Base-by-base conservation (phyloP, 202 grass and related monocot genomes). In the Carex arenaria region DNA sequence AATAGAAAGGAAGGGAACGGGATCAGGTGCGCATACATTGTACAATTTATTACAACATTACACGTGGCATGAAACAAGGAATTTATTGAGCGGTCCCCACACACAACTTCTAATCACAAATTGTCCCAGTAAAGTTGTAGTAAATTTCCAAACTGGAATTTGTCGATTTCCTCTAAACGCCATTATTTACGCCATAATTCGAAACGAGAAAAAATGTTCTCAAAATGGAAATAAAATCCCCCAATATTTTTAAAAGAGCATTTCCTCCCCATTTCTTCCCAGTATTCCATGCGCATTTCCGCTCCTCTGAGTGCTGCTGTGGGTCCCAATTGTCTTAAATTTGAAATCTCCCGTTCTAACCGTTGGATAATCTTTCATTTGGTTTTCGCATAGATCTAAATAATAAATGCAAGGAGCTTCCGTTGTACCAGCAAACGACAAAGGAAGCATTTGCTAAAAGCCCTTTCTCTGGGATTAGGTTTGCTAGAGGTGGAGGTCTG, bases 171-270 rank as follows among this genome's bases (percentile, higher is more conserved):
- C 14, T 36, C 31, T 36, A 38, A 59, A 38, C 73, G 26, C 73
- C 73, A 78, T 42, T 47, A n/a, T n/a, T n/a, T n/a, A 38, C 74
- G 26, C 74, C 74, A 78, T 60, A 78, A 78, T 78, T 78, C 60
- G 3, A 40, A 60, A 78, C 74, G 15, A 60, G 31, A 34, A 59
- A 76, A 54, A n/a, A 34, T 36, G 6, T 78, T 19, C 73, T 55
- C 73, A 11, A 57, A 78, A 57, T 59, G 53, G 30, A 59, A 76
- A 55, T 31, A 32, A 75, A 75, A 78, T 38, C 4, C 53, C 51
- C 53, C 19, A 59, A 59, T 59, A n/a, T 23, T 49, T 26, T 47
- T 47, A 23, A 23, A 72, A 72, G 19, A 51, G 7, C 64, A 17
- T n/a, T 43, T 40, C 65, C 6, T 66, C 28, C 63, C 10, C 32